These are phyloP conservation scores for Alternaria hordeiaustralica DNA, from an alignment of 2,329 filamentous ascomycete species.

Conservation along the genomic window DNA sequence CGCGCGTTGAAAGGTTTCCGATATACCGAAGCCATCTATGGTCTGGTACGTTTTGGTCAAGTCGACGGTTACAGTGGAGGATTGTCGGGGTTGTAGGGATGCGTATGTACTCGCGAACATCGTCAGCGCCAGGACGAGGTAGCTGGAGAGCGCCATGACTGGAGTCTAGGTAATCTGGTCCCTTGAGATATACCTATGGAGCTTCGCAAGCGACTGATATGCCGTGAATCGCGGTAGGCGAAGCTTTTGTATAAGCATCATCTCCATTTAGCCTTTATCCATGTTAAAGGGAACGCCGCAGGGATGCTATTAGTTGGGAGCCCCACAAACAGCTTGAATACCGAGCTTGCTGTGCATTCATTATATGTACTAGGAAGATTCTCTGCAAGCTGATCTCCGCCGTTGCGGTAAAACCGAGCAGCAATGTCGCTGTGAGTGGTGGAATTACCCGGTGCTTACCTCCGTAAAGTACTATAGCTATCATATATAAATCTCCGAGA, in stretches of 20 bases:
- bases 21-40: constrained; percentile 58
- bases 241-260: background rate
- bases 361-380: background rate
- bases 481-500: background rate
- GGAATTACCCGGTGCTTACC: background rate
- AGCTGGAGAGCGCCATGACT: constrained; percentile 9
- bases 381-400: background rate
- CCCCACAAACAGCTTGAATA: background rate
- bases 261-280: constrained; percentile 2
- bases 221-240: background rate
- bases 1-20: constrained; percentile 55
- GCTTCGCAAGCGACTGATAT: background rate
- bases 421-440: background rate
- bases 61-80: constrained; percentile 50
- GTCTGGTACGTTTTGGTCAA: constrained; percentile 54
- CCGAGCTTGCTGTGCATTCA: background rate
- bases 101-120: background rate
- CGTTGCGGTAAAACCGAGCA: background rate
- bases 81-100: constrained; percentile 17
- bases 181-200: background rate
- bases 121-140: constrained; percentile 15
- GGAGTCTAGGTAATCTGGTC: no score
- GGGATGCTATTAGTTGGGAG: background rate
- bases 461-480: background rate
- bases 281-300: background rate